These are phyloP conservation scores for Flaveria sonorensis DNA, from an alignment of 129 eudicot species.

Conservation along the genomic window DNA sequence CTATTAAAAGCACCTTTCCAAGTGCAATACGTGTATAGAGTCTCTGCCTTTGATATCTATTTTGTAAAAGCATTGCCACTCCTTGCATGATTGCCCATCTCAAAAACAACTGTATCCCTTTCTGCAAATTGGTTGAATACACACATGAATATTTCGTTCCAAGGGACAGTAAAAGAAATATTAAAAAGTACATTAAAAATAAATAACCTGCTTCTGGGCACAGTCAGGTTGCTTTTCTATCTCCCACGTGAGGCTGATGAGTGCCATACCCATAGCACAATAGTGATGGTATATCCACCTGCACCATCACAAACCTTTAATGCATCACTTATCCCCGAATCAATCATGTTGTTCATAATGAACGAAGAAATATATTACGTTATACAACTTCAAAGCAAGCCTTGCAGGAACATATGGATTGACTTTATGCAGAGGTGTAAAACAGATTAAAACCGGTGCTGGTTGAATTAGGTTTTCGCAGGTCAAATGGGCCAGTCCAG, in stretches of 20 bases:
- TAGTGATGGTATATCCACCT: conserved; percentile 99
- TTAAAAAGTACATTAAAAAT: conserved; percentile 4
- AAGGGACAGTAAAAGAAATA: background rate
- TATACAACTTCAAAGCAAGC: conserved; percentile 6
- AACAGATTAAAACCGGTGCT: background rate
- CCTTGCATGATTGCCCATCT: conserved; percentile 99
- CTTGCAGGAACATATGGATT: conserved; percentile 12
- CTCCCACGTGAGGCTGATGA: conserved; percentile 97
- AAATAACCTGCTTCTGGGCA: conserved; percentile 72
- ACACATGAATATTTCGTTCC: conserved; percentile 25
- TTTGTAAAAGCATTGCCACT: conserved; percentile 92
- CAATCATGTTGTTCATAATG: conserved; percentile 18
- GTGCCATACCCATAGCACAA: conserved; percentile 96
- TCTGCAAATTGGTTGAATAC: conserved; percentile 51
- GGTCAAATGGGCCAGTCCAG: background rate
- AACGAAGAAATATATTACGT: background rate
- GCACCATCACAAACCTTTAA: conserved; percentile 31
- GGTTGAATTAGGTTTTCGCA: background rate
- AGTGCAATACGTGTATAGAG: conserved; percentile 95
- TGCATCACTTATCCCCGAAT: conserved; percentile 4
- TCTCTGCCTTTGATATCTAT: conserved; percentile 93
- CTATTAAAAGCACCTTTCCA: conserved; percentile 66
- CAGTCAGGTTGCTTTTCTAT: conserved; percentile 85
- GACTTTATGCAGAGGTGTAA: background rate
- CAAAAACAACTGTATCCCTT: conserved; percentile 75